These are phyloP conservation scores for Centella asiatica DNA, from an alignment of 129 eudicot species.

Conservation along the genomic window DNA sequence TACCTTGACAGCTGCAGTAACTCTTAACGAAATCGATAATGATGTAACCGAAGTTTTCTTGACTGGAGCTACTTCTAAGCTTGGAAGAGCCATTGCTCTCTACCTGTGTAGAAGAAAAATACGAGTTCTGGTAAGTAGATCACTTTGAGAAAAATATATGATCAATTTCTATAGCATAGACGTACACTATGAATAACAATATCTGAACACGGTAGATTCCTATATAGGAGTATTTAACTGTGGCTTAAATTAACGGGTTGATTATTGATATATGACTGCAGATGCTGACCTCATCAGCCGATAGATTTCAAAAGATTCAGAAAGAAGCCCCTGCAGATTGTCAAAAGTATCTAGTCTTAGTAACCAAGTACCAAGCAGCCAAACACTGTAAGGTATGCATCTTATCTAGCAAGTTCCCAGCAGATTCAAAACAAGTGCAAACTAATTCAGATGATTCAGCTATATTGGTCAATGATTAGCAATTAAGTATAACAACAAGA, in stretches of 20 bases:
- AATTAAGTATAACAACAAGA: no score
- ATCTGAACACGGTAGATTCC: no score
- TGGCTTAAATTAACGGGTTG: no score
- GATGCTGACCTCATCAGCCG: slow-evolving; percentile 79
- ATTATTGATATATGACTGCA: slow-evolving; percentile 19
- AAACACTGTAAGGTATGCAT: slow-evolving; percentile 67
- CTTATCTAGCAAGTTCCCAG: background rate
- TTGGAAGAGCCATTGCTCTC: slow-evolving; percentile 90
- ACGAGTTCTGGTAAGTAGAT: slow-evolving; percentile 62
- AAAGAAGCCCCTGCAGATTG: slow-evolving; percentile 67
- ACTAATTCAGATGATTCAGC: background rate
- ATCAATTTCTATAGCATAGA: no score
- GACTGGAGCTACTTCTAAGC: slow-evolving; percentile 92
- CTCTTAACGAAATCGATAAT: slow-evolving; percentile 53
- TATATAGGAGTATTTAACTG: no score
- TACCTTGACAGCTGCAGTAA: slow-evolving; percentile 87
- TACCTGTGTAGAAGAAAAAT: slow-evolving; percentile 59
- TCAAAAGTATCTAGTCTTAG: slow-evolving; percentile 64
- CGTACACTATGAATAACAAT: no score
- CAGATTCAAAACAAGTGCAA: background rate
- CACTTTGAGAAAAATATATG: no score
- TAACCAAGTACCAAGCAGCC: slow-evolving; percentile 90
- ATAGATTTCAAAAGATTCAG: slow-evolving; percentile 71
- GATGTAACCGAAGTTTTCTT: slow-evolving; percentile 65
- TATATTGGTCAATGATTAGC: background rate